Conservation (phyloP, 2,329 filamentous ascomycete genomes). For the Colletotrichum destructivum region DNA sequence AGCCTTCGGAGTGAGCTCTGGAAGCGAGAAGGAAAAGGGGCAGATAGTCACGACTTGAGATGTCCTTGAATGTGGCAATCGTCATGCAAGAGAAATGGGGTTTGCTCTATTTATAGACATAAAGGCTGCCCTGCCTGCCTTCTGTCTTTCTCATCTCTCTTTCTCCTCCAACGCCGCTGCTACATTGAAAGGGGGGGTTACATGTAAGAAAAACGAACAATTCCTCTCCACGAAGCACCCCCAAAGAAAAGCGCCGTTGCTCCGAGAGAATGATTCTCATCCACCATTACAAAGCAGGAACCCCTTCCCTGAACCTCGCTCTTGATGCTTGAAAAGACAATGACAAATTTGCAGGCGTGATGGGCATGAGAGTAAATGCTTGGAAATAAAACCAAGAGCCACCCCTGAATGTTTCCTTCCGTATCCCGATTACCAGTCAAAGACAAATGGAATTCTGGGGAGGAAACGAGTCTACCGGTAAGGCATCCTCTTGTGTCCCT, state of each 20-base stretch:
- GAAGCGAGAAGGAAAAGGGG: no score
- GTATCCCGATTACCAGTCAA: slow-evolving; percentile 7
- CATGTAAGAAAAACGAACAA: neutral
- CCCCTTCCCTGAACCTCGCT: slow-evolving; percentile 12
- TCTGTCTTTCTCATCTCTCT: neutral
- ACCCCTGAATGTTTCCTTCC: neutral
- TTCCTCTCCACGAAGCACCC: neutral
- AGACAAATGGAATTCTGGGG: slow-evolving; percentile 21
- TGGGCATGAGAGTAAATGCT: neutral
- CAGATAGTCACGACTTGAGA: neutral
- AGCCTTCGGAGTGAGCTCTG: no score
- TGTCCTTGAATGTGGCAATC: no score
- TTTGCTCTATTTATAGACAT: neutral
- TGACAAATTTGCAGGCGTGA: slow-evolving; percentile 21
- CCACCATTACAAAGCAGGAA: slow-evolving; percentile 19
- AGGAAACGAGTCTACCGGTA: neutral
- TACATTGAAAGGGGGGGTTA: no score
- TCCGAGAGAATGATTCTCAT: slow-evolving; percentile 10
- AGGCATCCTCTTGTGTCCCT: slow-evolving; percentile 1
- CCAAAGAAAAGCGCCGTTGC: slow-evolving; percentile 5
- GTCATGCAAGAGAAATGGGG: neutral
- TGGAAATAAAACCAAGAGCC: neutral
- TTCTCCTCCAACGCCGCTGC: neutral
- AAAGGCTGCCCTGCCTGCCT: neutral
- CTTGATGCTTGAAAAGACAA: slow-evolving; percentile 24